Base-by-base conservation (phyloP, 1,284 basidiomycete genomes). In the Melampsora larici-populina region DNA sequence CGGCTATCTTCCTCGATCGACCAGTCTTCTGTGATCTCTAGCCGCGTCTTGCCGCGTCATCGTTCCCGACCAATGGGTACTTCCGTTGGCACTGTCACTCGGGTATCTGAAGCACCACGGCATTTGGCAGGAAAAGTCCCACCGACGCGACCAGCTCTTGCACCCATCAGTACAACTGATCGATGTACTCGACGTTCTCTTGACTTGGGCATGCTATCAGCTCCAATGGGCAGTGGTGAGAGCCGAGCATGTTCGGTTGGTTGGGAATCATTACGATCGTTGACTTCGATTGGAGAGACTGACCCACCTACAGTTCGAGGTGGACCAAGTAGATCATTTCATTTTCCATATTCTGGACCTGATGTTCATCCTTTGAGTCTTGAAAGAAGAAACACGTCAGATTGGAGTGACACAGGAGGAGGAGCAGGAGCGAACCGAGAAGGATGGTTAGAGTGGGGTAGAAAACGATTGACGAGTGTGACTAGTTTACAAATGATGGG, bases 231-330 rank as follows among this genome's bases (percentile, higher is more conserved):
- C 13, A 60, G 58, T 66, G 69, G 62, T 58, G 67, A 58, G 24
- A 62, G 48, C 17, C 63, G 76, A 21, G 70, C 76, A 46, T 71
- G 69, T 21, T 78, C 76, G 33, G 71, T 55, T 31, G 36, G 60
- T 40, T 78, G 76, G 76, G 76, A 78, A 49, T 71, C 76, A 31
- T 40, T 68, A 15, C 68, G 76, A 66, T 78, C 76, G 33, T 63
- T 78, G n/a, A 66, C 69, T 64, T 78, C 76, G 51, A 78, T 78
- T 51, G 76, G 76, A 24, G 76, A 78, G 48, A 48, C 76, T 26
- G 76, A 70, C 67, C 75, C 67, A 5, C 24, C 75, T 21, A 68
- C 29, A 26, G 62, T 48, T 21, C 40, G 51, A 17, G 55, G 33
- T 8, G n/a, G 29, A 33, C 63, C 63, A 8, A 65, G 63, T 65